A percentile compares a stretch with the other conserved stretches of the same genome.
Conservation (phyloP, 1,139 yeast genomes). For the Blastobotrys capitulatus region DNA sequence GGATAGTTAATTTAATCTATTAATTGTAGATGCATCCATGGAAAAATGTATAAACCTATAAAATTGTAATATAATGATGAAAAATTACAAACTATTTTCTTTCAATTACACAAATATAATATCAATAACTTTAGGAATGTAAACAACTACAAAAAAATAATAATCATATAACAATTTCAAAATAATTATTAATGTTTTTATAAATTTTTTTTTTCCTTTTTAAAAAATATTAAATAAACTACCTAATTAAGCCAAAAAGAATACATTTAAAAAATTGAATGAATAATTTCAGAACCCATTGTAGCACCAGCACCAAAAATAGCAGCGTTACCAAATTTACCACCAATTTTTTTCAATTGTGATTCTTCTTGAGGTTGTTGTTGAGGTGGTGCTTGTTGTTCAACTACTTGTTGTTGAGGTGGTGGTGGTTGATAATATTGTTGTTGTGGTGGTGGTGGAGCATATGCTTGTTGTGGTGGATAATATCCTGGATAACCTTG, state of each 20-base stretch:
- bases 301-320: slow-evolving; percentile 98
- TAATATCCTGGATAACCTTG: background rate
- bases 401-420: slow-evolving; percentile 15
- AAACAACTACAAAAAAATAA: no score
- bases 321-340: slow-evolving; percentile 86
- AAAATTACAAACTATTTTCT: no score
- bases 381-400: slow-evolving; percentile 27
- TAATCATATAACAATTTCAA: no score
- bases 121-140: no score
- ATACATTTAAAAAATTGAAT: slow-evolving; percentile 70
- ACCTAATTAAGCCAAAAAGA: no score
- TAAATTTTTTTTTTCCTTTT: background rate
- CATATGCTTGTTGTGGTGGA: slow-evolving; percentile 6
- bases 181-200: no score
- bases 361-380: slow-evolving; percentile 25
- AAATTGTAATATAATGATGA: no score
- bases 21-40: no score
- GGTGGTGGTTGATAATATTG: slow-evolving; percentile 20
- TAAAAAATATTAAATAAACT: background rate
- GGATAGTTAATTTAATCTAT: no score
- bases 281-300: slow-evolving; percentile 79
- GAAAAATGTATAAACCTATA: no score
- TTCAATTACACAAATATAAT: no score
- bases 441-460: slow-evolving; percentile 41
- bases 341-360: slow-evolving; percentile 61